Conservation (phyloP, 257 asterid genomes). For the Solanum clarkiae region DNA sequence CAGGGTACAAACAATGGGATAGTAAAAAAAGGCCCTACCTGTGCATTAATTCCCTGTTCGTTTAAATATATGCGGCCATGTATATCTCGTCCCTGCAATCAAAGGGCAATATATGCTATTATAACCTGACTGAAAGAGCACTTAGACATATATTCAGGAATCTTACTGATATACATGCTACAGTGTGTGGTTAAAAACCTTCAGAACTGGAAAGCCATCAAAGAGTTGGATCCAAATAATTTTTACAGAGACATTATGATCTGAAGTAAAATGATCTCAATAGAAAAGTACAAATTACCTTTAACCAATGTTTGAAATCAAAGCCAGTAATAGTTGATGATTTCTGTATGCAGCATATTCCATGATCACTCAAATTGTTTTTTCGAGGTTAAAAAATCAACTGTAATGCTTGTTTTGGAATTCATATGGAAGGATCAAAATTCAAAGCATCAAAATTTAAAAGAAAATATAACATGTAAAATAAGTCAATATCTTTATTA, state of each 20-base stretch:
- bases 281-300: neutral
- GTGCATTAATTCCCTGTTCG: constrained; percentile 94
- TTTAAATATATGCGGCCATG: constrained; percentile 89
- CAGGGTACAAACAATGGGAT: neutral
- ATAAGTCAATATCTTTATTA: neutral
- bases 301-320: neutral
- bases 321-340: neutral
- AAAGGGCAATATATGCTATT: neutral
- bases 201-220: neutral
- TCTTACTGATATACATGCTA: neutral
- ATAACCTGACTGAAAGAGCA: constrained; percentile 7
- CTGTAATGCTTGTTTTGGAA: neutral
- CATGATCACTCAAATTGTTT: neutral
- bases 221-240: neutral
- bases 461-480: neutral
- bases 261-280: neutral
- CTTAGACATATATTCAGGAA: neutral
- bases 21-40: constrained; percentile 31
- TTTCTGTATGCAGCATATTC: neutral
- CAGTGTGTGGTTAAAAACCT: neutral
- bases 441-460: neutral
- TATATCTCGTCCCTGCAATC: constrained; percentile 59
- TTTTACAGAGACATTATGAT: neutral
- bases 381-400: neutral
- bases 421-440: neutral